A percentile compares a stretch with the other conserved stretches of the same genome.
phyloP scores from a whole-genome alignment of 257 asterid genomes.

The Coffea canephora region DNA sequence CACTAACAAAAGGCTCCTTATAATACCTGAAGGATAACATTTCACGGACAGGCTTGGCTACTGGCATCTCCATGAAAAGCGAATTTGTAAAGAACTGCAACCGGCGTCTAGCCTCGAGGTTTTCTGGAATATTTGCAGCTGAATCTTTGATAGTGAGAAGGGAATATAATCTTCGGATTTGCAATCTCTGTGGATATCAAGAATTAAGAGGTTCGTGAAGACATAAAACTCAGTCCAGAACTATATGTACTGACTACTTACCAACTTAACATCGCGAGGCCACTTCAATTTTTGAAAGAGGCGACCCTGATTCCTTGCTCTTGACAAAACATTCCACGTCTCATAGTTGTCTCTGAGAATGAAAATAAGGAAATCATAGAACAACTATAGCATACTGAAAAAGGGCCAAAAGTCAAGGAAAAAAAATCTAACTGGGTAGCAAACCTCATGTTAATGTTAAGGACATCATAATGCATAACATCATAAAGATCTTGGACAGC shows the following conservation, averaged over 20 bases:
- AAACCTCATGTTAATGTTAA: conserved; percentile 75
- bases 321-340: conserved; percentile 68
- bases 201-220: not conserved
- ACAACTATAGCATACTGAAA: conserved; percentile 4
- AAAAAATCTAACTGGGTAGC: conserved; percentile 21
- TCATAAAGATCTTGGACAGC: conserved; percentile 95
- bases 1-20: not conserved
- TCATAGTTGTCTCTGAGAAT: conserved; percentile 64
- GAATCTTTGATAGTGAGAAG: conserved; percentile 87
- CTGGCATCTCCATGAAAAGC: conserved; percentile 97
- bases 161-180: conserved; percentile 73
- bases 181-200: conserved; percentile 58
- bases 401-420: not conserved
- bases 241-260: conserved; percentile 23
- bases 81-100: conserved; percentile 90
- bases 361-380: conserved; percentile 13
- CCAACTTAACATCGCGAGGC: conserved; percentile 87
- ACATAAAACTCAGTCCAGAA: not conserved
- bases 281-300: conserved; percentile 89
- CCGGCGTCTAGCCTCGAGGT: conserved; percentile 95
- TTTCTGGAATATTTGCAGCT: conserved; percentile 79
- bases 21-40: conserved; percentile 87
- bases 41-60: conserved; percentile 82
- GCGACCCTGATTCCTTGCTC: conserved; percentile 88
- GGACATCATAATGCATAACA: conserved; percentile 78